Evolutionary conservation across 2,329 filamentous ascomycete species (phyloP), one percentile per base, ranked within the genome.

Genomic region (Chaetomium sp.): DNA sequence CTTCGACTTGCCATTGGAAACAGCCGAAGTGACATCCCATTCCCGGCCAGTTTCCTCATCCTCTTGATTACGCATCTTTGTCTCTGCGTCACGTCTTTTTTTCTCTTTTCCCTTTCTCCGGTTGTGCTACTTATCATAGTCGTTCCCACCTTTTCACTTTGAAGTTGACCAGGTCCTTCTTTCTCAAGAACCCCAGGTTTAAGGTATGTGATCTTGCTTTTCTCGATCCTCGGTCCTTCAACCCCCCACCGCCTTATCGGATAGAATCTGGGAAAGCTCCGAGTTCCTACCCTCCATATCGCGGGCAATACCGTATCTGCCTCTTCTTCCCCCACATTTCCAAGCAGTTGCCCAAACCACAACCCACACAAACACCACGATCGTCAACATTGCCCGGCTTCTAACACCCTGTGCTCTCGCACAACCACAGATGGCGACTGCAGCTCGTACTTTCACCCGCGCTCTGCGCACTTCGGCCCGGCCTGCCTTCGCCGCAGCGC

Each of bases 401-500:
- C 55, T 61, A 40, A 61, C 54, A 19, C 12, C n/a, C 19, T 27
- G 43, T 54, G 50, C 52, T 45, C 10, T 40, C 37, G 10, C 35
- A 50, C 48, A 14, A 10, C 34, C 41, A 49, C 64, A 74, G 69
- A 77, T 77, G 74, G 72, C 73, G 54, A 71, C 73, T 62, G 71
- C 77, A 61, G 75, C 77, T 62, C 79, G 79, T 64, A 78, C 79
- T 62, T 74, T 82, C 66, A 73, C 77, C 70, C 80, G 80, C 69
- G 75, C 85, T 56, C 74, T 86, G 68, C 81, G 82, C 67, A 76
- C 80, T 65, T 72, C 78, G 52, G 73, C 81, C 45, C 83, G 80
- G 66, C 80, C 76, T 66, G 76, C 81, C 62, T 79, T 88, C 70
- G 74, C 77, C 62, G 76, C 79, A 54, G 76, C 79, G 46, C 78